A percentile compares a stretch with the other conserved stretches of the same genome.
These are phyloP conservation scores for Arxiozyma telluris DNA, from an alignment of 1,139 yeast species.

Conservation along the genomic window DNA sequence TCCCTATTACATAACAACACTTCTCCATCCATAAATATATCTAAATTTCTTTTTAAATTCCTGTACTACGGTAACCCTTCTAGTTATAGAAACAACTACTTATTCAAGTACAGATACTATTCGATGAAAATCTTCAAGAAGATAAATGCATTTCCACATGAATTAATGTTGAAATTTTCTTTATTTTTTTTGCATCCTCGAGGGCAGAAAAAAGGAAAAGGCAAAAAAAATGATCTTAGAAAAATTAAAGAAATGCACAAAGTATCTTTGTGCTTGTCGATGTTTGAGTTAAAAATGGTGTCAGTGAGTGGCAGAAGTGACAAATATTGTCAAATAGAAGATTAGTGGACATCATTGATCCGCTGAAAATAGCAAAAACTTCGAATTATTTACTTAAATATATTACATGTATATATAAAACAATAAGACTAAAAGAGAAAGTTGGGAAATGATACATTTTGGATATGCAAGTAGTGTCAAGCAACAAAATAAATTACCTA, in stretches of 20 bases:
- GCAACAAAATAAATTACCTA: background rate
- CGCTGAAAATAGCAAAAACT: background rate
- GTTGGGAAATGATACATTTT: background rate
- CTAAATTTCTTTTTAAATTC: too few relatives aligned
- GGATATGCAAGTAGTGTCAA: slow-evolving; percentile 1
- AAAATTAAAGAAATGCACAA: too few relatives aligned
- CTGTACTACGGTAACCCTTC: background rate
- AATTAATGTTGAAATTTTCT: too few relatives aligned
- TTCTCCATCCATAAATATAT: background rate
- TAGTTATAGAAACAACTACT: background rate
- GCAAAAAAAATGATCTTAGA: background rate
- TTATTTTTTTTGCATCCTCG: background rate
- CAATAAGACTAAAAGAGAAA: background rate
- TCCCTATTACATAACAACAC: background rate
- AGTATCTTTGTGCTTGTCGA: background rate
- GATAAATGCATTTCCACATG: background rate
- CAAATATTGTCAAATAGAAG: background rate
- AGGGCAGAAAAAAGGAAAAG: background rate
- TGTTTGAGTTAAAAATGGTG: background rate
- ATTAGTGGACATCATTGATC: background rate
- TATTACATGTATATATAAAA: too few relatives aligned
- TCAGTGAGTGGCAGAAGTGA: background rate
- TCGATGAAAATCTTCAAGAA: background rate
- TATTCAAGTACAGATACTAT: too few relatives aligned
- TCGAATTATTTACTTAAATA: background rate